Conservation (phyloP, 371 early-diverging fungal species). For the Dichotomocladium elegans region DNA sequence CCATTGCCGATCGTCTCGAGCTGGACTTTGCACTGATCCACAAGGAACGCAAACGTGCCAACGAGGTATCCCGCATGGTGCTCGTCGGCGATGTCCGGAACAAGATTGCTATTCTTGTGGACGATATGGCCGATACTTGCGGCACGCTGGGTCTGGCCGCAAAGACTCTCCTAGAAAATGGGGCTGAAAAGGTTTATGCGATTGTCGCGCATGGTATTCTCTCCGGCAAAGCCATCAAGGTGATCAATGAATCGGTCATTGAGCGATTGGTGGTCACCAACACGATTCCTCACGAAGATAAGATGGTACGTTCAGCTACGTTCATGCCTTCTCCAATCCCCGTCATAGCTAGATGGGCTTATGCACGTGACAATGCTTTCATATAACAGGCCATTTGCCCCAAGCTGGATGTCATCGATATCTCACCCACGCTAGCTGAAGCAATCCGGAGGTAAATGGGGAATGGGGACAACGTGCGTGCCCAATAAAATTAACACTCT, state of each 20-base stretch:
- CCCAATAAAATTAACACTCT: neutral
- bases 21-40: constrained; percentile 98
- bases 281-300: constrained; percentile 91
- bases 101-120: constrained; percentile 90
- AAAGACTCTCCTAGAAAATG: constrained; percentile 85
- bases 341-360: too few species aligned
- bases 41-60: constrained; percentile 95
- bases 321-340: neutral
- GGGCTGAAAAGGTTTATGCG: constrained; percentile 92
- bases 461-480: neutral
- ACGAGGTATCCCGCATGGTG: constrained; percentile 94
- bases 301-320: constrained; percentile 56
- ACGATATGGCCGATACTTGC: constrained; percentile 98
- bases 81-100: constrained; percentile 94
- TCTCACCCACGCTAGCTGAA: constrained; percentile 91
- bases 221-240: constrained; percentile 88
- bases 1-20: constrained; percentile 93
- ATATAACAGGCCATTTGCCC: constrained; percentile 70
- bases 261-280: constrained; percentile 89
- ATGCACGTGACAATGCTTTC: too few species aligned
- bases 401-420: constrained; percentile 91
- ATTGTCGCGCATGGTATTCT: constrained; percentile 95
- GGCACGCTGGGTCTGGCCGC: constrained; percentile 94
- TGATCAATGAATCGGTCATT: constrained; percentile 84
- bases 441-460: constrained; percentile 64